Evolutionary conservation across 805 yeast genomes (phyloP).

Genomic region (Candida maris): DNA sequence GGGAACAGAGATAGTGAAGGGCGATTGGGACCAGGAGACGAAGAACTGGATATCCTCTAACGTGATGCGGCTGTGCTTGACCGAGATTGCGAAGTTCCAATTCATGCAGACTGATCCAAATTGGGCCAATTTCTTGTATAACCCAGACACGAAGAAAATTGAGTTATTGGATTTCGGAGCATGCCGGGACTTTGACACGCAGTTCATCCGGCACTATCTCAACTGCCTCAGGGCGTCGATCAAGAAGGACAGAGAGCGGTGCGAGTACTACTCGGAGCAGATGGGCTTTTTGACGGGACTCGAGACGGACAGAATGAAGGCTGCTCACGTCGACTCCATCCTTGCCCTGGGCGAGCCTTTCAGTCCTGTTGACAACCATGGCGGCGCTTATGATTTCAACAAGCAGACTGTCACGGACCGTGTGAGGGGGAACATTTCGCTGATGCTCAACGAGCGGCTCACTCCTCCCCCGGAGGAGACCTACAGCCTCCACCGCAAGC

Average conservation of each 20-base stretch:
- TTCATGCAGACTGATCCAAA: constrained; percentile 99
- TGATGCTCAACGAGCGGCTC: constrained; percentile 87
- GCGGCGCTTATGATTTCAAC: constrained; percentile 62
- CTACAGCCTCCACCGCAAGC: constrained; percentile 90
- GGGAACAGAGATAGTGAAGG: constrained; percentile 79
- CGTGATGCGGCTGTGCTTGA: constrained; percentile 81
- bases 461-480: constrained; percentile 99
- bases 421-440: constrained; percentile 79
- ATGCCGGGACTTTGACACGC: constrained; percentile 68
- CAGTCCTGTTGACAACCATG: constrained; percentile 45
- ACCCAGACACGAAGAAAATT: constrained; percentile 62
- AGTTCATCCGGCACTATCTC: constrained; percentile 67
- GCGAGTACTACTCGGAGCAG: constrained; percentile 60
- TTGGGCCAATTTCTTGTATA: constrained; percentile 96
- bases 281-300: constrained; percentile 90
- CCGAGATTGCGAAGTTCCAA: constrained; percentile 77
- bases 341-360: constrained; percentile 93
- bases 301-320: constrained; percentile 82
- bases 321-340: constrained; percentile 89
- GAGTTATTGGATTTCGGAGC: constrained; percentile 96
- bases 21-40: constrained; percentile 68
- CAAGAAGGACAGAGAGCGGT: constrained; percentile 57
- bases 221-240: constrained; percentile 74
- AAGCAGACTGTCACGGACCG: constrained; percentile 91
- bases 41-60: constrained; percentile 79